Evolutionary conservation across 2,329 filamentous ascomycete species (phyloP).

Genomic region (Penicillium sp.): DNA sequence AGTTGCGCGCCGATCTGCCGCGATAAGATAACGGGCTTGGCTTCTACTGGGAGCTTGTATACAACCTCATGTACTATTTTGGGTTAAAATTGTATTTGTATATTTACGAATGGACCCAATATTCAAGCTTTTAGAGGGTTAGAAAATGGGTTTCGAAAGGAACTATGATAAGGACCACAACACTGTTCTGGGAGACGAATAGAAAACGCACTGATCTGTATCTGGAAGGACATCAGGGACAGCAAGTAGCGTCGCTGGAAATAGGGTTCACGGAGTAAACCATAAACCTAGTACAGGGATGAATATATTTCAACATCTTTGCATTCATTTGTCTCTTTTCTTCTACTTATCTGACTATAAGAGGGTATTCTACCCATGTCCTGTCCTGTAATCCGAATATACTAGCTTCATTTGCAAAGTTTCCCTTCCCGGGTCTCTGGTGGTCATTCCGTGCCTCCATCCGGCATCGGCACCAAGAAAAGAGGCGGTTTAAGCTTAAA

Average conservation of each 20-base stretch:
- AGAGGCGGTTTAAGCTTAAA: neutral
- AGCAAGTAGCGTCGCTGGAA: neutral
- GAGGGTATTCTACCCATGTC: too few species aligned
- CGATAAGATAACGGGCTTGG: constrained; percentile 28
- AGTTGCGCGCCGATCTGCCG: constrained; percentile 21
- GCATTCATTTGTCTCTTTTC: neutral
- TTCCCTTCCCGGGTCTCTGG: too few species aligned
- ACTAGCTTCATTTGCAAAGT: neutral
- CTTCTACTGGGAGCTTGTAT: neutral
- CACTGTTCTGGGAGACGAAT: neutral
- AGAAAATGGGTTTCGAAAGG: neutral
- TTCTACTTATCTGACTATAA: too few species aligned
- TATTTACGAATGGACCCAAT: neutral
- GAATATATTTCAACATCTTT: neutral
- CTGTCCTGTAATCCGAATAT: neutral
- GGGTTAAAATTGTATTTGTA: too few species aligned
- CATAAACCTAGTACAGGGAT: neutral
- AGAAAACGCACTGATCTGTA: neutral
- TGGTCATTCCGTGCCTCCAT: neutral
- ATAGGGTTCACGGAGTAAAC: neutral
- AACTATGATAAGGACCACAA: neutral
- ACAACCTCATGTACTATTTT: neutral
- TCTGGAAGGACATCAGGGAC: neutral
- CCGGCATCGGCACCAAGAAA: neutral
- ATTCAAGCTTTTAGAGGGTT: neutral